Evolutionary conservation across 1,139 yeast genomes (phyloP), one percentile per base, ranked within the genome.

Genomic region (Blastobotrys arbuscula): DNA sequence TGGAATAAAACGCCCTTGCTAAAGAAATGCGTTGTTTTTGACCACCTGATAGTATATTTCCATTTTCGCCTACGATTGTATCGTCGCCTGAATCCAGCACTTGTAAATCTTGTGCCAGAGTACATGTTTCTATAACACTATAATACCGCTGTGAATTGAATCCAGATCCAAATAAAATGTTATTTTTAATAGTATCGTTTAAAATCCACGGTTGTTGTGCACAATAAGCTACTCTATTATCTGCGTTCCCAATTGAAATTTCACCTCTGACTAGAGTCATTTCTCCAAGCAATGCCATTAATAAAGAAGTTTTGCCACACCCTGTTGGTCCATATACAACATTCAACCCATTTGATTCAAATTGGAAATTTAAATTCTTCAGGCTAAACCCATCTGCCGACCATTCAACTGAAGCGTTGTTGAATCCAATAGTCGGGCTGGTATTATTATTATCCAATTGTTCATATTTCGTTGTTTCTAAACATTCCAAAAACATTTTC

Each of bases 1-100:
- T 79, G 1, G 95, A 87, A 65, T 92, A 90, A 57, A 90, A 97
- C 1, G 97, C 97, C 66, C 98, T 80, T 1, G 98, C 97, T 51
- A 92, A 74, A 1, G 97, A 89, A 39, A 90, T 92, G 68, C 97
- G 80, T 70, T 92, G 97, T 65, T 92, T 92, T 70, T 92, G 97
- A 49, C 98, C 98, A 59, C 98, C 98, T 36, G 97, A 89, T 50
- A 92, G 74, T 0, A 96, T 84, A 50, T 90, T 87, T 65, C 98
- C 98, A 72, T 89, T 88, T 68, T 92, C 98, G 63, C 96, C 96
- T 61, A 87, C 83, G 68, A 85, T 88, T 36, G 96, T 87, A 56
- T 78, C 74, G 63, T 87, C 95, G 31, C 81, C 81, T 37, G 63
- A 67, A 51, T 79, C 77, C 55, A 84, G 71, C 50, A 83, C 81